Conservation (phyloP, 2,329 filamentous ascomycete species). For the Monosporascus sp. region DNA sequence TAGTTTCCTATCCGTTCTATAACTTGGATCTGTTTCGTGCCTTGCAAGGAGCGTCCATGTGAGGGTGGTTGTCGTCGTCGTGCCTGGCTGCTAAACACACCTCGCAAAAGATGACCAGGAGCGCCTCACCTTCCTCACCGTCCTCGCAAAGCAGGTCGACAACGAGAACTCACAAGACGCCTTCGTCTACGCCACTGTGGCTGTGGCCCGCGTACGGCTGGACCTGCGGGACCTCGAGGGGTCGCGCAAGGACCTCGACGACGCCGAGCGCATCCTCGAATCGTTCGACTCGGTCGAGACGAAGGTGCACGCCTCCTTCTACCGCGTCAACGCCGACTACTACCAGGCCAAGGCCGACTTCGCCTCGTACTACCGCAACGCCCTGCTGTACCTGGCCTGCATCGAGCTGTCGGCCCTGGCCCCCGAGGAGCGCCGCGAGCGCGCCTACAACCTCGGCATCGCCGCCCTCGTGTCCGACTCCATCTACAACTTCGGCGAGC, state of each 20-base stretch:
- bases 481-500: slow-evolving; percentile 99
- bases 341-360: slow-evolving; percentile 93
- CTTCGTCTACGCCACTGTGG: slow-evolving; percentile 87
- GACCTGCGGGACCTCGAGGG: slow-evolving; percentile 73
- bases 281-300: slow-evolving; percentile 92
- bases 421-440: slow-evolving; percentile 67
- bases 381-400: slow-evolving; percentile 94
- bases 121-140: slow-evolving; percentile 76
- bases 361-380: slow-evolving; percentile 94
- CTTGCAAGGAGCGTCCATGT: too few relatives aligned
- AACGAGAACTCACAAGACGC: slow-evolving; percentile 92
- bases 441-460: slow-evolving; percentile 89
- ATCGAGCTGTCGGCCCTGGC: slow-evolving; percentile 76
- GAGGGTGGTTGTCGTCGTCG: too few relatives aligned
- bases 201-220: slow-evolving; percentile 82
- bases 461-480: slow-evolving; percentile 88
- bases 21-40: too few relatives aligned
- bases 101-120: slow-evolving; percentile 69
- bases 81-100: too few relatives aligned
- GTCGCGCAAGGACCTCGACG: slow-evolving; percentile 79
- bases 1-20: slow-evolving; percentile 3
- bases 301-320: slow-evolving; percentile 92
- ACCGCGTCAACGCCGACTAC: slow-evolving; percentile 90
- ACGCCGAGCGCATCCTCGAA: slow-evolving; percentile 82
- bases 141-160: slow-evolving; percentile 82